Evolutionary conservation across 129 eudicot species (phyloP), one percentile per base, ranked within the genome.

Genomic region (Pulicaria dysenterica): DNA sequence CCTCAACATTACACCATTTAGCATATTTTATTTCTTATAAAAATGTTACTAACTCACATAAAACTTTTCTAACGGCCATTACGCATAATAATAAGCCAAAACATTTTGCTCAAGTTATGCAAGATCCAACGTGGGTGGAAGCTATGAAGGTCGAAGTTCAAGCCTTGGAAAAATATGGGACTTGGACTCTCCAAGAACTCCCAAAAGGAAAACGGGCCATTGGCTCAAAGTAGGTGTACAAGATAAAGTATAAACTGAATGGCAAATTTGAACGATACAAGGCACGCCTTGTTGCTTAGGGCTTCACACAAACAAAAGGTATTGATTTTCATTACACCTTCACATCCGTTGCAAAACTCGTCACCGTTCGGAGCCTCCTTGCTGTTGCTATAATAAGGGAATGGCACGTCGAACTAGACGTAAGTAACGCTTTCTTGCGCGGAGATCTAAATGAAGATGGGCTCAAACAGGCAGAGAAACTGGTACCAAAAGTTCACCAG

Each of bases 1-100:
- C 67, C 46, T 60, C 67, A 5, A 60, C 45, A 45, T 44, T 60
- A 60, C 67, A 60, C 16, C 43, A 44, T 11, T 60, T 60, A 39
- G 16, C 66, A 34, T 16, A 60, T 39, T 60, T 60, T 60, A 5
- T 40, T n/a, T 34, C 67, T 60, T 40, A 60, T 8, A 11, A 40
- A 9, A 40, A 37, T 60, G 7, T 61, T 45, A 4, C 16, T 60
- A 8, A 34, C 14, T 45, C 49, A 45, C 49, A 45, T 7, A 45
- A 45, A 45, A 12, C 9, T 45, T 60, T 34, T 10, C 36, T 60
- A 6, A 2, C 46, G 67, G 45, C 44, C 67, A 60, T 36, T 40
- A 60, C 67, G 3, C 6, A 13, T 10, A 37, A 60, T 60, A 40
- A 60, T 60, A 45, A 60, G 67, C 67, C 67, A 4, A 60, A 60